Evolutionary conservation across 2,329 filamentous ascomycete genomes (phyloP), one percentile per base, ranked within the genome.

Genomic region (Helotiales sp.): DNA sequence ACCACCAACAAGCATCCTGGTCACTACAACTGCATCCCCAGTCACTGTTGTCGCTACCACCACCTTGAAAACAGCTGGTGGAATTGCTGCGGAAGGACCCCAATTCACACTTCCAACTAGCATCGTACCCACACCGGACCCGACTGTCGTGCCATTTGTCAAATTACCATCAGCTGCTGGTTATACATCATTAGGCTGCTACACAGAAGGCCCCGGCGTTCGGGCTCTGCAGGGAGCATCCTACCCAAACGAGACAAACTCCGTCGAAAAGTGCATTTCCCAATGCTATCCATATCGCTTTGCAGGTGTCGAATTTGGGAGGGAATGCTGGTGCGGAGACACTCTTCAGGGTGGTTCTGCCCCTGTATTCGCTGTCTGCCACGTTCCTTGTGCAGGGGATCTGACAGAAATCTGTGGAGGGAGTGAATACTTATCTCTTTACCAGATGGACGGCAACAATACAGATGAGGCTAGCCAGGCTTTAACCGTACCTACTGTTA

Each of bases 371-470:
- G 40, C 9, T 10, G 15, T 47, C 27, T 54, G 52, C 13, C 4
- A 5, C 6, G 47, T 54, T 38, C 17, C 52, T 6, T 54, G 52
- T 47, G 38, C 25, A 13, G 52, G 52, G 2, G 22, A 54, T 31
- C 3, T 17, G n/a, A n/a, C 15, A n/a, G 52, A 54, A 30, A 22
- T 47, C 17, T 54, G 52, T 34, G 52, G 52, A 19, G 52, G 29
- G 10, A 15, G 36, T 15, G 22, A 9, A 6, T 15, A 17, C 15
- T 15, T 54, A 17, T 33, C 27, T 12, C 12, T 54, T 27, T 54
- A 54, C 19, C 9, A 25, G 38, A 19, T 25, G 29, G n/a, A 22
- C 33, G 50, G 34, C 13, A 30, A 22, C 5, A 52, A 24, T 33
- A 25, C 31, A 10, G 17, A 10, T 27, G 17, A n/a, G n/a, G n/a